Evolutionary conservation across 2,329 filamentous ascomycete genomes (phyloP).

Genomic region (Clarireedia paspali): DNA sequence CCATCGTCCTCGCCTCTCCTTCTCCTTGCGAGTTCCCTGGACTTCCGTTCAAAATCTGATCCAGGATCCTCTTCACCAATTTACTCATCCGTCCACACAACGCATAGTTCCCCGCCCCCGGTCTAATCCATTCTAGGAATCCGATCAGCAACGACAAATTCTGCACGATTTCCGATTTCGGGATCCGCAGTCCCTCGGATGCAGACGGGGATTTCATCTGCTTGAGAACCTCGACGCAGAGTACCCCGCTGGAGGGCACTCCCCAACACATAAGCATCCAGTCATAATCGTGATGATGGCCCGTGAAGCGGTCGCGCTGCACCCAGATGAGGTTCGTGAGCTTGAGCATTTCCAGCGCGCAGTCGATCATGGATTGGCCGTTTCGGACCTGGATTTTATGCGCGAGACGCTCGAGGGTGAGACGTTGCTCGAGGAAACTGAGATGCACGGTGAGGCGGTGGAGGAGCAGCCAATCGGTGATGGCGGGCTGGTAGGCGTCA

Average conservation of each 20-base stretch:
- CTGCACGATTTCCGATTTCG: conserved; percentile 42
- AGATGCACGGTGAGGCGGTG: conserved; percentile 40
- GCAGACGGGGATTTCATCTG: conserved; percentile 31
- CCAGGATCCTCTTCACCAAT: conserved; percentile 43
- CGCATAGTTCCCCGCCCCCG: conserved; percentile 40
- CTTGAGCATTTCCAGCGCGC: conserved; percentile 39
- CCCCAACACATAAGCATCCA: conserved; percentile 43
- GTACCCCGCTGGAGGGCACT: conserved; percentile 41
- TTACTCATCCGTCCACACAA: conserved; percentile 39
- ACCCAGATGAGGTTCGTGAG: conserved; percentile 42
- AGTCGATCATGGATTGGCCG: conserved; percentile 36
- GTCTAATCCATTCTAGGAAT: conserved; percentile 44
- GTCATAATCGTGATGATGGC: conserved; percentile 38
- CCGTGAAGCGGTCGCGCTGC: conserved; percentile 38
- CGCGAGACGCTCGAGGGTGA: conserved; percentile 50
- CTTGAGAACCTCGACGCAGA: conserved; percentile 42
- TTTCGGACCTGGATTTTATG: conserved; percentile 36
- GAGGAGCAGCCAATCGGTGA: conserved; percentile 32
- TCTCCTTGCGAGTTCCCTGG: not conserved
- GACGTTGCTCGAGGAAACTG: conserved; percentile 48
- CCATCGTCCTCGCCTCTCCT: not conserved
- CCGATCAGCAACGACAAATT: conserved; percentile 44
- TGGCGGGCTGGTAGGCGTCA: conserved; percentile 33
- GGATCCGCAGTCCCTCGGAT: conserved; percentile 31
- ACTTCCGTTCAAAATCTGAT: conserved; percentile 34